Evolutionary conservation across 1,139 yeast species (phyloP), one percentile per base, ranked within the genome.

Genomic region (Debaryomyces nepalensis): DNA sequence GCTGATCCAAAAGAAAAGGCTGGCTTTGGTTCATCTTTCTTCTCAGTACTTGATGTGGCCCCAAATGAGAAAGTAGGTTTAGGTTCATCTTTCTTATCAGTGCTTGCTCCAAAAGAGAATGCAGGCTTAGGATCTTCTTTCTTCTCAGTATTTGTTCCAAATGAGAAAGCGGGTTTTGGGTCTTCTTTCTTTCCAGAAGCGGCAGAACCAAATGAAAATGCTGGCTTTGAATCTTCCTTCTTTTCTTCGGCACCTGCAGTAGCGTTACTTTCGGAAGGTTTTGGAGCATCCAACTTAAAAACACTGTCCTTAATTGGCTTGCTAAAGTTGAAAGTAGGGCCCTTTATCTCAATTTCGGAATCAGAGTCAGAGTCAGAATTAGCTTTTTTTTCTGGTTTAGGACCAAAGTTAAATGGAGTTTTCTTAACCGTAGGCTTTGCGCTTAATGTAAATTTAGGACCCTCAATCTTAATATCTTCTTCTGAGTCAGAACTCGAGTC

Each of bases 261-360:
- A 16, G 29, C 23, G 12, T 26, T 36, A 11, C 37, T 15, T 3
- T 36, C 26, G 18, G 49, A 23, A n/a, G 46, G 15, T 11, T 27
- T 24, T 29, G 22, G 21, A 12, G 26, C 37, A 15, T 39, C 39
- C 5, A 80, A 58, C 47, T 78, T 80, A 58, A 81, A 81, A 1
- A 77, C 76, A 46, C 66, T 69, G 39, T 72, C 80, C 43, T 72
- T 67, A 12, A 76, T 70, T 5, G 68, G 61, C 43, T 78, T 77
- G 42, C 68, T 61, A 49, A 82, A 75, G 4, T 75, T 72, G 55
- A 85, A 85, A 10, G 77, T 64, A 15, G 91, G 91, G 3, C 90
- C 91, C 50, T 82, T 76, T 18, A 82, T 76, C 51, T 77, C 80
- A 12, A 80, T 60, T 40, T 81, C 85, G 39, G 78, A 75, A 21